Percentiles rank a stretch among this genome's conserved stretches.
phyloP scores from a whole-genome alignment of 768 basidiomycete genomes.

The Phanerochaete sordida region DNA sequence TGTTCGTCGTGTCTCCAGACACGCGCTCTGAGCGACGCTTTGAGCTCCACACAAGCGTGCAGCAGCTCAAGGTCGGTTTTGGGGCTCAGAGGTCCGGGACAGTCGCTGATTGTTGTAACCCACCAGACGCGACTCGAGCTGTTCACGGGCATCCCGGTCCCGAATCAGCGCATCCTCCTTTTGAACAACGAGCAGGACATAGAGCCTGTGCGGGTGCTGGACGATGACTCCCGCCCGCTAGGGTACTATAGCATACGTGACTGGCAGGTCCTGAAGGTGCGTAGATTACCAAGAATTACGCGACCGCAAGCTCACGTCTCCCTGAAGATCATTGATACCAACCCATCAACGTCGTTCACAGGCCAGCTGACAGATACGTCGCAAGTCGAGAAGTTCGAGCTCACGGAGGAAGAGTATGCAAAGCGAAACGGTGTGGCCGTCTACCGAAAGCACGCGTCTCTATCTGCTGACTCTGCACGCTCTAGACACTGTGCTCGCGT shows the following conservation, averaged over 20 bases:
- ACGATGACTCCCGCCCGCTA: constrained; percentile 64
- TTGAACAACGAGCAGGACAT: constrained; percentile 54
- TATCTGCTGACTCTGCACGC: not conserved
- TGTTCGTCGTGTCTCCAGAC: constrained; percentile 84
- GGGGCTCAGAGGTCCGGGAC: not conserved
- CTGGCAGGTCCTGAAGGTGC: constrained; percentile 79
- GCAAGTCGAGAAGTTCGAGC: constrained; percentile 90
- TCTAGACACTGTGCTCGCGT: constrained; percentile 84
- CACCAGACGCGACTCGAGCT: constrained; percentile 65
- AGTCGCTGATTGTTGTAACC: not conserved
- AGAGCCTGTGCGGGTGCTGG: constrained; percentile 48
- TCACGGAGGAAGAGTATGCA: constrained; percentile 79
- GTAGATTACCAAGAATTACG: constrained; percentile 15
- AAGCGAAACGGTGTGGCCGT: constrained; percentile 59
- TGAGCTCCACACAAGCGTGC: constrained; percentile 70
- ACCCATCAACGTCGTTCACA: constrained; percentile 72
- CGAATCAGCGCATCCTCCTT: constrained; percentile 67
- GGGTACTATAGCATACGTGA: constrained; percentile 74
- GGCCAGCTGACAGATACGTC: constrained; percentile 85
- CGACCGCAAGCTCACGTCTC: not conserved
- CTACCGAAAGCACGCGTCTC: not conserved
- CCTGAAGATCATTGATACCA: constrained; percentile 63
- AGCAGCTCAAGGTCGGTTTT: constrained; percentile 71
- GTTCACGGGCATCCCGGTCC: constrained; percentile 84
- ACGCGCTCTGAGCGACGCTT: constrained; percentile 88